A percentile compares a stretch with the other conserved stretches of the same genome.
These are phyloP conservation scores for Cyberlindnera meyerae DNA, from an alignment of 805 yeast genomes.

Conservation along the genomic window DNA sequence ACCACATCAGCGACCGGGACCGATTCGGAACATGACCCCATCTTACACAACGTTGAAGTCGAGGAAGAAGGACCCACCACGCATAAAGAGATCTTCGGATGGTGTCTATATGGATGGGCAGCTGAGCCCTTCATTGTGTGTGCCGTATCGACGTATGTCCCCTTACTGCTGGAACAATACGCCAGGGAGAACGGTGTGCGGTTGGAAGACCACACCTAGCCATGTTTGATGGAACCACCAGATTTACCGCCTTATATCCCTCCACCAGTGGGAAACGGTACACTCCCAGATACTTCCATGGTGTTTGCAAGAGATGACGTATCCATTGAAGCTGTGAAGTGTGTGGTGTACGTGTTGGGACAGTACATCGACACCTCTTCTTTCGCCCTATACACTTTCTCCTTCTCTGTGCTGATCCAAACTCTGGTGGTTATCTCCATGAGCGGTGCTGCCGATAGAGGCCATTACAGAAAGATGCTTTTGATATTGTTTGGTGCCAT, in stretches of 20 bases:
- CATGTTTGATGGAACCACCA: constrained; percentile 41
- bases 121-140: constrained; percentile 79
- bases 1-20: no score
- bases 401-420: constrained; percentile 67
- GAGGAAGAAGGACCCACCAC: constrained; percentile 28
- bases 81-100: constrained; percentile 47
- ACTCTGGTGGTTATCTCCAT: constrained; percentile 65
- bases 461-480: constrained; percentile 52
- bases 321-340: constrained; percentile 23
- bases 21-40: neutral
- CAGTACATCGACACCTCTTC: constrained; percentile 65
- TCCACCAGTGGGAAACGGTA: constrained; percentile 6
- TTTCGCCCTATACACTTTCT: constrained; percentile 68
- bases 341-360: constrained; percentile 45
- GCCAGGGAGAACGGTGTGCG: constrained; percentile 71
- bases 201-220: constrained; percentile 49
- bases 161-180: constrained; percentile 62
- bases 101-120: constrained; percentile 71
- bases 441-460: constrained; percentile 68
- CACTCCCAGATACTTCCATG: neutral
- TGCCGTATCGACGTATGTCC: constrained; percentile 75
- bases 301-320: constrained; percentile 3
- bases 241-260: constrained; percentile 11
- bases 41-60: neutral
- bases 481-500: constrained; percentile 51